Evolutionary conservation across 192 early-diverging fungal genomes (phyloP), one percentile per base, ranked within the genome.

Genomic region (Coemansia sp.): DNA sequence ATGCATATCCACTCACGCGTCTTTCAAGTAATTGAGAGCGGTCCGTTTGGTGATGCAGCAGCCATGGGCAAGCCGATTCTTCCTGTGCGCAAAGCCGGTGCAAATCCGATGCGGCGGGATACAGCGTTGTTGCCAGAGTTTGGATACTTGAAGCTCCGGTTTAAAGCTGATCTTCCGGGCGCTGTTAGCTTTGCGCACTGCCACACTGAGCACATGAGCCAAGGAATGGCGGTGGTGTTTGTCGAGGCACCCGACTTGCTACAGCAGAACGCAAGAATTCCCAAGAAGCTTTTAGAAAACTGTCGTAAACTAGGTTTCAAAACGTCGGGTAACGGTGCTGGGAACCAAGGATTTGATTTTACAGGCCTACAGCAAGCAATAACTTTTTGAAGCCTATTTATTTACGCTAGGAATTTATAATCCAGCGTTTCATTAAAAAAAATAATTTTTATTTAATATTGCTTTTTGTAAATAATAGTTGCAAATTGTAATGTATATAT

Each of bases 181-280:
- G 82, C 83, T 14, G 93, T 90, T 89, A 48, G 89, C 88, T 61
- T 89, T 40, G 81, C 91, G 73, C 93, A 93, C 72, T 95, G 93
- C 71, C 93, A 93, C 67, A 56, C 61, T 43, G 68, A 62, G 18
- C 81, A 82, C 48, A 69, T 92, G 51, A 74, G 81, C 40, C 64
- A 84, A 46, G 92, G 92, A 49, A 77, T 94, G 60, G 87, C 83
- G 21, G 81, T 84, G 27, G 73, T 77, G 3, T 67, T 94, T 58
- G 68, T 92, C 52, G 87, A 88, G 62, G 88, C 88, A 6, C 88
- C 90, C 19, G 75, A 79, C 19, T 51, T 78, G 32, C 58, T 84
- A 48, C 83, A 88, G 50, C 51, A 75, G 44, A 71, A 67, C 18
- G 54, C 77, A 56, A 54, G 42, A 1, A 69, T 88, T 28, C 86